phyloP scores from a whole-genome alignment of 73 alveolate species.

The Tetrahymena elliotti region DNA sequence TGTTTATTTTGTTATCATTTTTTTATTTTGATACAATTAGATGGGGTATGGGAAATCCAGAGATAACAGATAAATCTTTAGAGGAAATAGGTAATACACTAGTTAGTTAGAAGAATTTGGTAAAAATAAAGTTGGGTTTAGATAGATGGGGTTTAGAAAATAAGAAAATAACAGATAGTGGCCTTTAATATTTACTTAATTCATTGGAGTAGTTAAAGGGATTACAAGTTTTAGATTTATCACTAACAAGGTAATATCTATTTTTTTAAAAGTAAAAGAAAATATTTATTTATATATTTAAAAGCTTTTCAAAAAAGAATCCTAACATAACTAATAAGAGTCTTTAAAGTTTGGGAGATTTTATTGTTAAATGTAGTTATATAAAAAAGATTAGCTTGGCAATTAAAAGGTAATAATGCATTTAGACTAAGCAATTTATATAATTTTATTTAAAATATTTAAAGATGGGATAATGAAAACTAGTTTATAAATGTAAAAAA shows the following conservation, averaged over 20 bases:
- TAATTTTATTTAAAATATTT: neutral
- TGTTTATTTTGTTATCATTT: neutral
- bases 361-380: neutral
- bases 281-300: neutral
- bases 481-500: neutral
- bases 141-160: neutral
- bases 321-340: neutral
- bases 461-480: neutral
- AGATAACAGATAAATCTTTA: neutral
- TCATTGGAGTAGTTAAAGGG: neutral
- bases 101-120: neutral
- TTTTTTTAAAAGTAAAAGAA: neutral
- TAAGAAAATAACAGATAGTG: neutral
- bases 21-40: neutral
- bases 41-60: neutral
- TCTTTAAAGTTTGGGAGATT: neutral
- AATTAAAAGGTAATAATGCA: neutral
- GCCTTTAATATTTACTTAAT: neutral
- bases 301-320: neutral
- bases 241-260: neutral
- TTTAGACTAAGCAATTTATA: neutral
- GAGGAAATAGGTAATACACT: neutral
- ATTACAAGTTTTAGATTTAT: neutral
- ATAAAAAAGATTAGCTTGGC: neutral
- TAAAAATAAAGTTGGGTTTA: neutral